Evolutionary conservation across 2,329 filamentous ascomycete species (phyloP).

Genomic region (Gnomoniopsis smithogilvyi): DNA sequence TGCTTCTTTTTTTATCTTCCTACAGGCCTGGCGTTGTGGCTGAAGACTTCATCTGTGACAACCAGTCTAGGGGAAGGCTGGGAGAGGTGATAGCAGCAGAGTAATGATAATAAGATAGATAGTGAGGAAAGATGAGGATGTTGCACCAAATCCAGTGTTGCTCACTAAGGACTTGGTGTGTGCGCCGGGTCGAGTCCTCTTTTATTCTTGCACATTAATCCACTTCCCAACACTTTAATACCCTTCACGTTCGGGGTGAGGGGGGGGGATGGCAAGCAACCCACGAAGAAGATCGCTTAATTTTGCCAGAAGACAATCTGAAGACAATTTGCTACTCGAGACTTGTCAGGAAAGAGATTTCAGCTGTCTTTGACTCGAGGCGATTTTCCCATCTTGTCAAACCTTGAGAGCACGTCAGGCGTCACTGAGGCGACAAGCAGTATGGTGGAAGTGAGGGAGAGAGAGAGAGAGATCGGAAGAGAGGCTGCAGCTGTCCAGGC

Average conservation of each 20-base stretch:
- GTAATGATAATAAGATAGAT: not conserved
- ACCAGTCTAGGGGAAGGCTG: too few relatives aligned
- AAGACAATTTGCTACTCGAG: slow-evolving; percentile 1
- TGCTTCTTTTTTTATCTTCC: not conserved
- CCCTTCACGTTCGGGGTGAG: not conserved
- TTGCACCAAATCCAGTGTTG: not conserved
- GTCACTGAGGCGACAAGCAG: not conserved
- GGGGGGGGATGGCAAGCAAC: slow-evolving; percentile 8
- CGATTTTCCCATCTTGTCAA: slow-evolving; percentile 15
- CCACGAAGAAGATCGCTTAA: slow-evolving; percentile 10
- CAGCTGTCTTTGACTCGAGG: slow-evolving; percentile 18
- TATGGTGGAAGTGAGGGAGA: not conserved
- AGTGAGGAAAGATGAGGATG: not conserved
- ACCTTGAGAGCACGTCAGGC: slow-evolving; percentile 5
- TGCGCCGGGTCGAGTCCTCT: not conserved
- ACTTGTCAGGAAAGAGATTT: not conserved
- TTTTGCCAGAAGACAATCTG: slow-evolving; percentile 1
- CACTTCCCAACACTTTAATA: not conserved
- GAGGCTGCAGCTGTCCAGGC: slow-evolving; percentile 11
- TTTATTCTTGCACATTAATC: slow-evolving; percentile 6
- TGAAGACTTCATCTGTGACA: too few relatives aligned
- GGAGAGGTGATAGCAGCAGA: too few relatives aligned
- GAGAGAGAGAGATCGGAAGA: not conserved
- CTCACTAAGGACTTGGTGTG: not conserved
- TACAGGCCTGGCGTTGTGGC: not conserved